These are phyloP conservation scores for Murraya koenigii DNA, from an alignment of 345 rosid species.

Conservation along the genomic window DNA sequence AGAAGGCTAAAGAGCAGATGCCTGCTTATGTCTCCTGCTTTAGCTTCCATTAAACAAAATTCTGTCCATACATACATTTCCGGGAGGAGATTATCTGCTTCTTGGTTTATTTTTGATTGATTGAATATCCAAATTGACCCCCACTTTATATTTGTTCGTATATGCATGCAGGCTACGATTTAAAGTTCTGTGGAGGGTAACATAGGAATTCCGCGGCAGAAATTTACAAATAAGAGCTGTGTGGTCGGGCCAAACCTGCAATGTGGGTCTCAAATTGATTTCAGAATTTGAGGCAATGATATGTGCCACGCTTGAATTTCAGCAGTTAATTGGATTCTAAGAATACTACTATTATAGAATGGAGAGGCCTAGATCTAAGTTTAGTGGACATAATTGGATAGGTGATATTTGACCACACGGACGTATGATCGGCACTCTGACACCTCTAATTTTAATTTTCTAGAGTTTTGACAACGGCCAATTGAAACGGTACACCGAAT, in stretches of 20 bases:
- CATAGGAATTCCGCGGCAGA: not conserved
- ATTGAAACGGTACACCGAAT: no score
- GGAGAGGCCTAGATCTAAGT: no score
- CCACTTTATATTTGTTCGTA: not conserved
- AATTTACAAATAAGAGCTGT: not conserved
- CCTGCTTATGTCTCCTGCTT: conserved; percentile 9
- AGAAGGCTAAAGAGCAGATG: not conserved
- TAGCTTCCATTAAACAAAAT: conserved; percentile 1
- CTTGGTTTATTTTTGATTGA: not conserved
- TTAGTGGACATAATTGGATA: no score
- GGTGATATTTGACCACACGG: no score
- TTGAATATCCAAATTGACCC: conserved; percentile 7
- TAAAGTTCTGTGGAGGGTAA: not conserved
- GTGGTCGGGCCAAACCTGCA: not conserved
- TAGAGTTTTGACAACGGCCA: no score
- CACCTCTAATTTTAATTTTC: no score
- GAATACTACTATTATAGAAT: not conserved
- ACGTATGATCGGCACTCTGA: no score
- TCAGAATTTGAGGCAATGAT: not conserved
- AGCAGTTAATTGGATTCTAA: not conserved
- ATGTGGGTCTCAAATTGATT: not conserved
- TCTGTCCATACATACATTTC: conserved; percentile 16
- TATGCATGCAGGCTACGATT: not conserved
- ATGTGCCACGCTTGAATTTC: not conserved
- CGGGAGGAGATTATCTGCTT: not conserved